Conservation (phyloP, 805 yeast species). For the Candida insectalens region DNA sequence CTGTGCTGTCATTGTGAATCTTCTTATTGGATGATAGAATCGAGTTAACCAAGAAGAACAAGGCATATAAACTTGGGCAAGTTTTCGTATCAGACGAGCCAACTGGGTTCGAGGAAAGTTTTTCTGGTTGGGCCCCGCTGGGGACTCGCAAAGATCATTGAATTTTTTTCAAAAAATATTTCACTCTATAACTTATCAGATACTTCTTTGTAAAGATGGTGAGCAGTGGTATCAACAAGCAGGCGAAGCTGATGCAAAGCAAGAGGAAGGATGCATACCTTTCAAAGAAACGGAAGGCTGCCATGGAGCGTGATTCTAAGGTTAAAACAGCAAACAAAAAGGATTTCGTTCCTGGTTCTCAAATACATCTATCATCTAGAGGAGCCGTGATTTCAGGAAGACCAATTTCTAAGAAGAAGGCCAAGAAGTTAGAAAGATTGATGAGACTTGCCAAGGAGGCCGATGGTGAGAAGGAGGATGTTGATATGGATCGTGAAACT, state of each 20-base stretch:
- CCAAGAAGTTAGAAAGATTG: slow-evolving; percentile 73
- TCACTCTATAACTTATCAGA: too few species aligned
- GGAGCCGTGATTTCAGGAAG: slow-evolving; percentile 34
- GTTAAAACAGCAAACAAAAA: slow-evolving; percentile 4
- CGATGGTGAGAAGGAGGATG: slow-evolving; percentile 39
- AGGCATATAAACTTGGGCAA: too few species aligned
- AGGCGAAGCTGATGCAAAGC: slow-evolving; percentile 47
- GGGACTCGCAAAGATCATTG: too few species aligned
- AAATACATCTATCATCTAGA: slow-evolving; percentile 30
- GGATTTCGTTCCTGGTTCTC: slow-evolving; percentile 24
- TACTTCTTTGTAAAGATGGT: too few species aligned
- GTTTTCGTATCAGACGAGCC: too few species aligned
- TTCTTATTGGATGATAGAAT: neutral
- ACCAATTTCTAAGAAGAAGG: slow-evolving; percentile 67
- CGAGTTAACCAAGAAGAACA: too few species aligned
- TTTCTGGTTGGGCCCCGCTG: too few species aligned
- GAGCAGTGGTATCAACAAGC: slow-evolving; percentile 76
- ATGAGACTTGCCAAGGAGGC: slow-evolving; percentile 52
- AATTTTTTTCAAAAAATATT: too few species aligned
- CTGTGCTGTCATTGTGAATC: slow-evolving; percentile 5
- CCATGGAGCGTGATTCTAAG: slow-evolving; percentile 5
- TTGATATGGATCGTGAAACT: slow-evolving; percentile 25
- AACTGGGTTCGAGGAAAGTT: too few species aligned
- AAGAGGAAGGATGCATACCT: slow-evolving; percentile 40
- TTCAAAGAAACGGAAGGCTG: slow-evolving; percentile 41